phyloP scores from a whole-genome alignment of 257 asterid species.

The Misopates orontium region DNA sequence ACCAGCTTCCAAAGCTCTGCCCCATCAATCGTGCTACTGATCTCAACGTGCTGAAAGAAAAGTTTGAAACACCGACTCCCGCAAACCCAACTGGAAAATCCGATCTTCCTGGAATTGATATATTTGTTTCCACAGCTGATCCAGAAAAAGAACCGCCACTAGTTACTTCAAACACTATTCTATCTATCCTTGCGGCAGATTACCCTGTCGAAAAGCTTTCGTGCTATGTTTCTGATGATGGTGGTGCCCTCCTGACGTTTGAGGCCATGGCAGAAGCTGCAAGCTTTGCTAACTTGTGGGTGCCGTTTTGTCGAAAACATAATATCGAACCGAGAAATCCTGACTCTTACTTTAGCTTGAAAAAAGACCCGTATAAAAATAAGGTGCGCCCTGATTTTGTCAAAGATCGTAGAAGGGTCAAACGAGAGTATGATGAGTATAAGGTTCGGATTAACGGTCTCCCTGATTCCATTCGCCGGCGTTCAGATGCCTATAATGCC shows the following conservation, averaged over 20 bases:
- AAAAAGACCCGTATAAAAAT: conserved; percentile 69
- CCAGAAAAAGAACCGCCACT: conserved; percentile 89
- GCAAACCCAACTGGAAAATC: conserved; percentile 66
- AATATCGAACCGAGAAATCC: conserved; percentile 71
- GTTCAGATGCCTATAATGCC: conserved; percentile 79
- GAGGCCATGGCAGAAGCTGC: conserved; percentile 95
- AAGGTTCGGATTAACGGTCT: conserved; percentile 77
- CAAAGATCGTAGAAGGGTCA: conserved; percentile 74
- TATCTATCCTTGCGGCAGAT: conserved; percentile 72
- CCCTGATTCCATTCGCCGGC: conserved; percentile 72
- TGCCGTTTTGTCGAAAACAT: conserved; percentile 78
- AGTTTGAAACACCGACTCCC: conserved; percentile 54
- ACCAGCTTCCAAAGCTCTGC: conserved; percentile 76
- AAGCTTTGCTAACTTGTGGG: conserved; percentile 77
- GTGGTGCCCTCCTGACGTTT: conserved; percentile 77
- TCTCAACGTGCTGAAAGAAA: conserved; percentile 61
- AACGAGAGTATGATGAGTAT: conserved; percentile 80
- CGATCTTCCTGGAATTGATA: conserved; percentile 75
- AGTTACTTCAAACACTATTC: conserved; percentile 74
- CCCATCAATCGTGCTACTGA: conserved; percentile 78
- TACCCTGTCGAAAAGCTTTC: conserved; percentile 80
- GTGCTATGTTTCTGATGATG: conserved; percentile 82
- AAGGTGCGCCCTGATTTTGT: conserved; percentile 73
- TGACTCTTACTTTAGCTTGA: conserved; percentile 62
- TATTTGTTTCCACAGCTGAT: conserved; percentile 84